phyloP scores from a whole-genome alignment of 139 green algal genomes.

The Klebsormidium nitens region DNA sequence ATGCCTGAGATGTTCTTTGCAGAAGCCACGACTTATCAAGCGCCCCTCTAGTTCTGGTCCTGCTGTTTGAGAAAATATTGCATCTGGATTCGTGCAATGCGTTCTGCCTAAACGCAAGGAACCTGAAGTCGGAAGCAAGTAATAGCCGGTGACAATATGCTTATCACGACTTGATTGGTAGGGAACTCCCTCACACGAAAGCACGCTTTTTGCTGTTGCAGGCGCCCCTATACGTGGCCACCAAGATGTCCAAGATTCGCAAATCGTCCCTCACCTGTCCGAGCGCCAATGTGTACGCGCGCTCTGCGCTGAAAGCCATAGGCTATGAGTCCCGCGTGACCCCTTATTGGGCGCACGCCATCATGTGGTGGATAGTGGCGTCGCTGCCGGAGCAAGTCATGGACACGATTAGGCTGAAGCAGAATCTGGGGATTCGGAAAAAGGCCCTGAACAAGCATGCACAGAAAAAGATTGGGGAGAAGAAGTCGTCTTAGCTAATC shows the following conservation, averaged over 20 bases:
- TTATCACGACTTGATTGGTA: no score
- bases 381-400: constrained; percentile 37
- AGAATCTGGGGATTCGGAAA: constrained; percentile 40
- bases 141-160: no score
- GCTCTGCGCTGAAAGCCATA: constrained; percentile 45
- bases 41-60: no score
- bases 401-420: constrained; percentile 47
- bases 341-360: constrained; percentile 64
- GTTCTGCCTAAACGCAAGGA: no score
- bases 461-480: constrained; percentile 20
- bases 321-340: constrained; percentile 50
- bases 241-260: constrained; percentile 80
- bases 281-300: constrained; percentile 45
- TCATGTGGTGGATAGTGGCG: constrained; percentile 44
- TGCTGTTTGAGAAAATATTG: no score
- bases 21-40: no score
- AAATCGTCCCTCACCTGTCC: constrained; percentile 45
- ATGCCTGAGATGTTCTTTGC: no score
- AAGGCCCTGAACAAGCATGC: constrained; percentile 28
- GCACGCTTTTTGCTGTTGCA: no score
- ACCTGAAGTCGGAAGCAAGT: no score
- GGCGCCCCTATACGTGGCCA: constrained; percentile 71
- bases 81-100: no score
- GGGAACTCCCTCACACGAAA: no score
- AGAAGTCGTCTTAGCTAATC: no score